phyloP scores from a whole-genome alignment of 163 green algal species.

The Volvox carteri region DNA sequence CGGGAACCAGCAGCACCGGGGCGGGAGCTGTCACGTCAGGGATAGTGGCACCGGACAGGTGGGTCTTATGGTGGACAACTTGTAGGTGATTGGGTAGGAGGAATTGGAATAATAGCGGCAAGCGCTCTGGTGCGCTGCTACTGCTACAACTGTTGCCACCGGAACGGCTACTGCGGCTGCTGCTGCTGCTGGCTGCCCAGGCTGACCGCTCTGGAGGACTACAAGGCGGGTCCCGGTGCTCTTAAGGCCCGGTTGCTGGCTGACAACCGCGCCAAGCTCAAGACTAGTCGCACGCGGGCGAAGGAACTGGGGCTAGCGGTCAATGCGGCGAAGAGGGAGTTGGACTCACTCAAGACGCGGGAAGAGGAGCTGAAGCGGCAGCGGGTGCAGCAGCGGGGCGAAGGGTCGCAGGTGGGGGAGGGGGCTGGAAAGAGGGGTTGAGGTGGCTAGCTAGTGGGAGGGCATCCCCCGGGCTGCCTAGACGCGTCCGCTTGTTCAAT shows the following conservation, averaged over 20 bases:
- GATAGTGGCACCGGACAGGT: constrained; percentile 18
- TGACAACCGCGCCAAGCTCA: constrained; percentile 65
- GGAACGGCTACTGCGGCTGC: background rate
- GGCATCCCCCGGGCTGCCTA: no score
- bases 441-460: no score
- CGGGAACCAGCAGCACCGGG: background rate
- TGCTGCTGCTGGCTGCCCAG: constrained; percentile 8
- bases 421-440: background rate
- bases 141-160: no score
- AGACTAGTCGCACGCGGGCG: constrained; percentile 12
- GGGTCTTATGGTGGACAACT: background rate
- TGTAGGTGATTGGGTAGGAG: no score
- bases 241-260: constrained; percentile 65
- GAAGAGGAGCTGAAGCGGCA: constrained; percentile 59
- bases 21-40: background rate
- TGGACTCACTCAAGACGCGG: constrained; percentile 64
- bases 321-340: constrained; percentile 72
- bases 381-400: constrained; percentile 50
- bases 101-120: no score
- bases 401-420: constrained; percentile 62
- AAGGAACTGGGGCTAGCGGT: constrained; percentile 73
- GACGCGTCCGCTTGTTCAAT: no score
- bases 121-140: no score
- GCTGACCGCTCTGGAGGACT: constrained; percentile 61
- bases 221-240: constrained; percentile 58